A percentile compares a stretch with the other conserved stretches of the same genome.
Evolutionary conservation across 1,139 yeast genomes (phyloP).

Genomic region (Blastobotrys petasosporus): DNA sequence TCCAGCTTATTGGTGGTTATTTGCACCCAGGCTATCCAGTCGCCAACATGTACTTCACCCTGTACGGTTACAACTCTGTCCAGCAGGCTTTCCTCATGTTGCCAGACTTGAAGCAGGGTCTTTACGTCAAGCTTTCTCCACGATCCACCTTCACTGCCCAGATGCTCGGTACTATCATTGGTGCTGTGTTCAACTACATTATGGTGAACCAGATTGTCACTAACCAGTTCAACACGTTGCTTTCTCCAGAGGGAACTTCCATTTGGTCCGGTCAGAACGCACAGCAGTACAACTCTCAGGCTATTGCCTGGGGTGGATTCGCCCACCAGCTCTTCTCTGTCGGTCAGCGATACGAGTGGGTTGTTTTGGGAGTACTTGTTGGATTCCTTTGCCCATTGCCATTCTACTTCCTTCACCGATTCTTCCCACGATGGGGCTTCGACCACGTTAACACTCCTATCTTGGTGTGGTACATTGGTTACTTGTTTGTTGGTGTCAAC

Average conservation of each 20-base stretch:
- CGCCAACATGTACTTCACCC: conserved; percentile 33
- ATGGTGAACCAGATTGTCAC: conserved; percentile 30
- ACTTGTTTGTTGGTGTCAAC: conserved; percentile 33
- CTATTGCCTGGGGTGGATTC: conserved; percentile 31
- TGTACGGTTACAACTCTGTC: conserved; percentile 24
- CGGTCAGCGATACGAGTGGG: conserved; percentile 28
- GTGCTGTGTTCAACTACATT: conserved; percentile 28
- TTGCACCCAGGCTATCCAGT: conserved; percentile 45
- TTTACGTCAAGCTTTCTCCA: conserved; percentile 46
- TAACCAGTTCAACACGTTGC: conserved; percentile 23
- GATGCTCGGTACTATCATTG: conserved; percentile 36
- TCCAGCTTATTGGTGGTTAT: conserved; percentile 44
- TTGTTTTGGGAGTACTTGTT: conserved; percentile 25
- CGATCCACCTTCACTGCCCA: conserved; percentile 41
- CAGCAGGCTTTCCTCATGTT: conserved; percentile 23
- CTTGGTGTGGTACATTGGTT: conserved; percentile 27
- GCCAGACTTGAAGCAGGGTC: conserved; percentile 49
- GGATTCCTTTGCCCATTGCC: conserved; percentile 29
- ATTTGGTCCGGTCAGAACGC: conserved; percentile 33
- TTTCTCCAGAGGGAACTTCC: conserved; percentile 29
- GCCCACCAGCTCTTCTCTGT: conserved; percentile 29
- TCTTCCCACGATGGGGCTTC: conserved; percentile 28
- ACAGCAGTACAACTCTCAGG: conserved; percentile 32
- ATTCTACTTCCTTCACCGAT: conserved; percentile 24
- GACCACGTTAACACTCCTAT: conserved; percentile 27